phyloP scores from a whole-genome alignment of 2,329 filamentous ascomycete species.

The Corynespora cassiicola region DNA sequence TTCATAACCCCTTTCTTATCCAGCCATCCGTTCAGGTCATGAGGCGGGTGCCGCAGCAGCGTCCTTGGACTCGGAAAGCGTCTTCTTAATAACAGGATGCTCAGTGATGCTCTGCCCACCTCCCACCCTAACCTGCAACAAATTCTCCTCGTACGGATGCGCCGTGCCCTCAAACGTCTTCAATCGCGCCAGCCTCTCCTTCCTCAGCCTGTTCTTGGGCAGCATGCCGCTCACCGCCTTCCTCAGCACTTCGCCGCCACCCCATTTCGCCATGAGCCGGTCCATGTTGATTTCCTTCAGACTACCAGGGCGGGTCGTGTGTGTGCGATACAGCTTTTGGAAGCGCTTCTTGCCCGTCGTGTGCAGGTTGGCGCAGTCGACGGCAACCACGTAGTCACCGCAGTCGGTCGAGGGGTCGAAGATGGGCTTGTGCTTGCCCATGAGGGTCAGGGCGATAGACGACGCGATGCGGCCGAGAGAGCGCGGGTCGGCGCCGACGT shows the following conservation, averaged over 20 bases:
- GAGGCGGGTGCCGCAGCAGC: conserved; percentile 20
- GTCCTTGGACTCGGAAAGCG: conserved; percentile 33
- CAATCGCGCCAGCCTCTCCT: conserved; percentile 83
- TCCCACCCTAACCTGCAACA: conserved; percentile 69
- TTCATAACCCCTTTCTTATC: background rate
- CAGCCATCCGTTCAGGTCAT: conserved; percentile 22
- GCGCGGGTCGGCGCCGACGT: conserved; percentile 71
- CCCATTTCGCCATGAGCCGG: conserved; percentile 90
- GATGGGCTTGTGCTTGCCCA: conserved; percentile 99
- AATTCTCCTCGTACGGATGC: conserved; percentile 90
- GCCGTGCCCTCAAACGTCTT: conserved; percentile 95
- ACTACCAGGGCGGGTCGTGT: conserved; percentile 88
- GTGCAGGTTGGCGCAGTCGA: conserved; percentile 84
- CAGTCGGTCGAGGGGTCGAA: conserved; percentile 98
- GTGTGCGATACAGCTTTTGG: conserved; percentile 95
- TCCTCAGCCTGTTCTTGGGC: conserved; percentile 92
- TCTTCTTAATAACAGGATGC: conserved; percentile 45
- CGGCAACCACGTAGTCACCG: conserved; percentile 97
- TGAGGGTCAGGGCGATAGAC: conserved; percentile 83
- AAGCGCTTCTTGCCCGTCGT: conserved; percentile 90
- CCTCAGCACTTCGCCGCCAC: conserved; percentile 87
- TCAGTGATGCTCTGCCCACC: conserved; percentile 41
- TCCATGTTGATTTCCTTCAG: conserved; percentile 94
- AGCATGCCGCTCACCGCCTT: conserved; percentile 96
- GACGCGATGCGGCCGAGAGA: conserved; percentile 90